Base-by-base conservation (phyloP, 345 rosid species). In the Euphorbia peplus region DNA sequence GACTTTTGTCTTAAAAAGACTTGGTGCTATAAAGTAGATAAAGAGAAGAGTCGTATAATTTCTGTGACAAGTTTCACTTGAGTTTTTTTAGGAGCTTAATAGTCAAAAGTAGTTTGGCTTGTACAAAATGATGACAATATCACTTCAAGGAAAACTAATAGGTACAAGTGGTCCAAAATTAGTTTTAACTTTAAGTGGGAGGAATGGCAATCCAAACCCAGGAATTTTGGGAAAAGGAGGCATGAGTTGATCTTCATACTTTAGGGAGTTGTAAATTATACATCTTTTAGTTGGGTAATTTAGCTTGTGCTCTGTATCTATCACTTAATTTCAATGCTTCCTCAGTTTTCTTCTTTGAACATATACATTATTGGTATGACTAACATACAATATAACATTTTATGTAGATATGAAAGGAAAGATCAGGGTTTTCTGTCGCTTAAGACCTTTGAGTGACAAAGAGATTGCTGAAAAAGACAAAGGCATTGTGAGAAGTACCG, bases 351-450 rank as follows among this genome's bases (percentile, higher is more conserved):
- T 12, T 51, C 13, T 10, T 16, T 0, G n/a, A 59, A 57, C 26
- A 14, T 7, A 9, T 63, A 30, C 52, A 21, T 42, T 15, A 16
- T 30, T 44, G 8, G 30, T 41, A 63, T 61, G 19, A 16, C 53
- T 68, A 26, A 32, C 24, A 48, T 7, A 28, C 42, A 7, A 4
- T 68, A 48, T 25, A 63, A 46, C 44, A 37, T 42, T 63, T 25
- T 65, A 67, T 76, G 72, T 72, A 95, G 99, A 91, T 81, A 91
- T 95, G 97, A 95, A 91, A 74, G 96, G 99, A 62, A 95, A 95
- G 79, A 86, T 95, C 41, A 83, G 99, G 71, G 99, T 95, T 41
- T 95, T 80, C 63, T 95, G 99, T 73, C 90, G 99, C 28, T 53
- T 90, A 70, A 84, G 97, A 78, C 97, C 97, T 71, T 59, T 90